Evolutionary conservation across 768 basidiomycete species (phyloP).

Genomic region (Podaxis sp.): DNA sequence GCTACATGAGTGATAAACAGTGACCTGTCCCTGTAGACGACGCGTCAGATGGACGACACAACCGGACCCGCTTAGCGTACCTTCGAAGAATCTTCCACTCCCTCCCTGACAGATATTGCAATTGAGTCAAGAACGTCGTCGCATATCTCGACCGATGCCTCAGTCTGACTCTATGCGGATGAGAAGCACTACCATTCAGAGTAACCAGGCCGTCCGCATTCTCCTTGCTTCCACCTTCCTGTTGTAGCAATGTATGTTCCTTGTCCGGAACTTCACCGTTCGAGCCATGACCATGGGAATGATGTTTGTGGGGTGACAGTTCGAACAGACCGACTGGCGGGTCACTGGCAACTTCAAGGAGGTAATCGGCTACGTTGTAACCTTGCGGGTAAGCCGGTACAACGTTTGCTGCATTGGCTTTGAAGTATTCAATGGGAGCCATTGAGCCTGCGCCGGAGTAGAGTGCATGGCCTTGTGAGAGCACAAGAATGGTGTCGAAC

Average conservation of each 20-base stretch:
- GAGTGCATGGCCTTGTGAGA: slow-evolving; percentile 73
- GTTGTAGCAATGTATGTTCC: neutral
- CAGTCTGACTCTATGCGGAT: slow-evolving; percentile 6
- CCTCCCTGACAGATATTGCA: slow-evolving; percentile 76
- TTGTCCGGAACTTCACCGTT: neutral
- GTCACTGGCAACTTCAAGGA: slow-evolving; percentile 83
- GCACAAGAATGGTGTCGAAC: slow-evolving; percentile 78
- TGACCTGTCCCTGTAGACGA: slow-evolving; percentile 63
- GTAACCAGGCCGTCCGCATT: slow-evolving; percentile 8
- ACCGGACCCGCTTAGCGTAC: slow-evolving; percentile 36
- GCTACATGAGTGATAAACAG: slow-evolving; percentile 78
- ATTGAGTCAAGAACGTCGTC: slow-evolving; percentile 85
- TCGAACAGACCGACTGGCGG: slow-evolving; percentile 49
- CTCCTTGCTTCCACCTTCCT: neutral
- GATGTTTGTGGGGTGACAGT: slow-evolving; percentile 3
- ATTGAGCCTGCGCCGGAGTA: slow-evolving; percentile 79
- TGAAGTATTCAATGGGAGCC: slow-evolving; percentile 68
- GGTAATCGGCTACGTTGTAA: slow-evolving; percentile 91
- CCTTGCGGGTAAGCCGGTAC: slow-evolving; percentile 64
- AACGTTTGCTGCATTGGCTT: slow-evolving; percentile 35
- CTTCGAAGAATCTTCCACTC: slow-evolving; percentile 77
- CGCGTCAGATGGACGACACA: neutral
- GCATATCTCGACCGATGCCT: slow-evolving; percentile 41
- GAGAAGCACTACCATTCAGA: slow-evolving; percentile 11
- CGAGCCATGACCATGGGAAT: neutral